Conservation (phyloP, 192 early-diverging fungal genomes). For the Dimargaris verticillata region DNA sequence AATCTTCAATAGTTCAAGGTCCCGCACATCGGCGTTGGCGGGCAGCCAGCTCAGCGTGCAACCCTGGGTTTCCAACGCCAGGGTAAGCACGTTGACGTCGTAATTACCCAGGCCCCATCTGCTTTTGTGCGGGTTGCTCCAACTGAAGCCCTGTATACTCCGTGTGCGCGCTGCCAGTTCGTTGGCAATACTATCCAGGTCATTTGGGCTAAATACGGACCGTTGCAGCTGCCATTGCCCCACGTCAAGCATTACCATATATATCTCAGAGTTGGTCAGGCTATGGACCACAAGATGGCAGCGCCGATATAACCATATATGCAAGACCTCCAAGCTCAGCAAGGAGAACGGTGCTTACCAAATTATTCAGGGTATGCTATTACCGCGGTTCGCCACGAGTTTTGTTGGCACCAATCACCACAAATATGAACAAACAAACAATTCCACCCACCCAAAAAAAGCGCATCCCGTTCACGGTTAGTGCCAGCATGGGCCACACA, state of each 20-base stretch:
- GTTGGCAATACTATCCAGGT: conserved; percentile 26
- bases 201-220: conserved; percentile 20
- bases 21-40: not conserved
- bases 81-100: conserved; percentile 28
- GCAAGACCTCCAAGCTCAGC: not conserved
- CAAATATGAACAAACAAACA: not conserved
- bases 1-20: conserved; percentile 7
- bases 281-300: not conserved
- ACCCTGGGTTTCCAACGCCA: conserved; percentile 20
- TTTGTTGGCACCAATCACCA: not conserved
- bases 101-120: conserved; percentile 28
- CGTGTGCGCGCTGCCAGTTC: conserved; percentile 20
- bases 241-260: not conserved
- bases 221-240: conserved; percentile 19
- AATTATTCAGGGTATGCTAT: conserved; percentile 33
- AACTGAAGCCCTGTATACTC: conserved; percentile 19
- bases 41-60: conserved; percentile 24
- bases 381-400: not conserved
- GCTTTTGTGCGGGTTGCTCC: conserved; percentile 26
- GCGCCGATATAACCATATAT: not conserved
- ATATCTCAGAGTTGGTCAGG: not conserved
- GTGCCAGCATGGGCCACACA: not conserved
- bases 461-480: not conserved
- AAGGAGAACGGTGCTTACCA: conserved; percentile 13
- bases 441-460: not conserved